Percentiles rank a stretch among this genome's conserved stretches.
Conservation (phyloP, 31 red algal species). For the Asparagopsis taxiformis region DNA sequence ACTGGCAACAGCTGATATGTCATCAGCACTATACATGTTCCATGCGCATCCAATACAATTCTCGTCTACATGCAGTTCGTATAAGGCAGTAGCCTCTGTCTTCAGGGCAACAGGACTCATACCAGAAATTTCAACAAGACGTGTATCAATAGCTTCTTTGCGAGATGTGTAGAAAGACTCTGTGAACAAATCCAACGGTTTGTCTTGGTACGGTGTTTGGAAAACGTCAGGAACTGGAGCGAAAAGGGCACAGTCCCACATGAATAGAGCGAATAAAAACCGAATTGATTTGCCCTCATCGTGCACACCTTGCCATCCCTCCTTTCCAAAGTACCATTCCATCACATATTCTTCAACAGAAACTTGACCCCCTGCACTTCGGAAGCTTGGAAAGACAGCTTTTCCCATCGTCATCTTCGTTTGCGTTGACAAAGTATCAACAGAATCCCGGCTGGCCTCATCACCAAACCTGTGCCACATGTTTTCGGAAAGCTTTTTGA, state of each 20-base stretch:
- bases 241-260: slow-evolving; percentile 69
- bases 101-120: slow-evolving; percentile 10
- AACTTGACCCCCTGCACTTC: slow-evolving; percentile 21
- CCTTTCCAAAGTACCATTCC: slow-evolving; percentile 61
- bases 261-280: slow-evolving; percentile 51
- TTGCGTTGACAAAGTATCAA: neutral
- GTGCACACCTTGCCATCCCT: slow-evolving; percentile 73
- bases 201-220: slow-evolving; percentile 75
- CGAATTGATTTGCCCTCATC: slow-evolving; percentile 65
- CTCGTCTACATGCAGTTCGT: slow-evolving; percentile 18
- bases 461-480: slow-evolving; percentile 13
- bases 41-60: slow-evolving; percentile 39
- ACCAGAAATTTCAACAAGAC: slow-evolving; percentile 29
- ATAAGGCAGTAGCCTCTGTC: slow-evolving; percentile 10
- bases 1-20: slow-evolving; percentile 28
- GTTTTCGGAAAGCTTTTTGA: neutral
- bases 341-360: slow-evolving; percentile 72
- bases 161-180: slow-evolving; percentile 70
- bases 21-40: slow-evolving; percentile 22
- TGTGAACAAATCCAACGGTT: slow-evolving; percentile 71
- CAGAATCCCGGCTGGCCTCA: slow-evolving; percentile 35
- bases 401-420: slow-evolving; percentile 18
- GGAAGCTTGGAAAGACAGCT: slow-evolving; percentile 25
- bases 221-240: slow-evolving; percentile 77
- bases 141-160: slow-evolving; percentile 37